Evolutionary conservation across 1,284 basidiomycete species (phyloP).

Genomic region (Leccinum cinnamomeum): DNA sequence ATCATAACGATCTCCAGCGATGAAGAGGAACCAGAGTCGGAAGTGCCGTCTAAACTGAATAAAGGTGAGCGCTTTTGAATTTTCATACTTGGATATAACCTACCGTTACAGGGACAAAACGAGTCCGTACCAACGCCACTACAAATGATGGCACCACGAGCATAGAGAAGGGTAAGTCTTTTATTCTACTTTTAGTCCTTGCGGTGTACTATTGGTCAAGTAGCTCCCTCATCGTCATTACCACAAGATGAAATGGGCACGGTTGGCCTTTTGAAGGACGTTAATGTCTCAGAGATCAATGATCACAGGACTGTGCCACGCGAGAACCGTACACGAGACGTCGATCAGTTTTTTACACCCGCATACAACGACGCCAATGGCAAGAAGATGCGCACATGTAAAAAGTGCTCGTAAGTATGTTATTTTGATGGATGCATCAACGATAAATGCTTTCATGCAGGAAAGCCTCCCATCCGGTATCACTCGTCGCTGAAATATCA

Average conservation of each 20-base stretch:
- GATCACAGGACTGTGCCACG: neutral
- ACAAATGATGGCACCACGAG: neutral
- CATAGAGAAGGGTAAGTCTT: neutral
- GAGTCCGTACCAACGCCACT: neutral
- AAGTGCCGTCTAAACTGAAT: neutral
- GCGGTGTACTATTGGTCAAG: neutral
- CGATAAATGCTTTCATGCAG: neutral
- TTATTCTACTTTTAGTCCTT: too few species aligned
- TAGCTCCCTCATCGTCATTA: neutral
- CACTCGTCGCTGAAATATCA: neutral
- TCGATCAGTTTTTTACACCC: neutral
- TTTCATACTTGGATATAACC: neutral
- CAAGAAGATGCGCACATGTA: neutral
- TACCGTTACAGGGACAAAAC: neutral
- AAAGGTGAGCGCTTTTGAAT: neutral
- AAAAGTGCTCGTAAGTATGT: neutral
- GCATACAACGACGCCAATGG: neutral
- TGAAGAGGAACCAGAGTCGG: neutral
- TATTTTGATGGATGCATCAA: neutral
- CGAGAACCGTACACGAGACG: neutral
- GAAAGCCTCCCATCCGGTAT: neutral
- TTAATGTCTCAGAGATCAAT: neutral
- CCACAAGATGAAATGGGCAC: neutral
- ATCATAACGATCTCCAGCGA: neutral
- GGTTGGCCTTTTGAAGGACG: neutral